A percentile compares a stretch with the other conserved stretches of the same genome.
Evolutionary conservation across 73 alveolate genomes (phyloP).

Genomic region (Stentor coeruleus): DNA sequence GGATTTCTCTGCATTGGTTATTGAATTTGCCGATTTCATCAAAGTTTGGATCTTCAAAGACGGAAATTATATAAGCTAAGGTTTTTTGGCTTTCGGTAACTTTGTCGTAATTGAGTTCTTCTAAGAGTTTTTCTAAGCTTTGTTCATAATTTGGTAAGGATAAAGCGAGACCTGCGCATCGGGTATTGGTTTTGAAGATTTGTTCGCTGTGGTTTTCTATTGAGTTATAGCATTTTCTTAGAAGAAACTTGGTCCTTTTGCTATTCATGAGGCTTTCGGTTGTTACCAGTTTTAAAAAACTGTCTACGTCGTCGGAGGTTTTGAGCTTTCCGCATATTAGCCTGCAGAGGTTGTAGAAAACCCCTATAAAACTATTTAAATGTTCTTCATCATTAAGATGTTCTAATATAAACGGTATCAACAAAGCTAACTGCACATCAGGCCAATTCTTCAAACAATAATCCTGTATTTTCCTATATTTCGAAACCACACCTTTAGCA

Average conservation of each 20-base stretch:
- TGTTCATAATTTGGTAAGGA: not conserved
- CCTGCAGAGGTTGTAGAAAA: not conserved
- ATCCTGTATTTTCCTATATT: not conserved
- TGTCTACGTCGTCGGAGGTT: not conserved
- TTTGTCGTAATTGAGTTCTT: not conserved
- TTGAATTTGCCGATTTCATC: not conserved
- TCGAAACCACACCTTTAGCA: not conserved
- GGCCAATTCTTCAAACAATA: not conserved
- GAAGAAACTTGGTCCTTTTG: not conserved
- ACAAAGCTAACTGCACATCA: no score
- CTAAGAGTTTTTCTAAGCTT: not conserved
- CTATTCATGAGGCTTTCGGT: not conserved
- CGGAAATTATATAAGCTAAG: not conserved
- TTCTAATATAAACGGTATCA: not conserved
- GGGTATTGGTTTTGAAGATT: not conserved
- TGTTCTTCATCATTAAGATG: not conserved
- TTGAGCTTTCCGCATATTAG: not conserved
- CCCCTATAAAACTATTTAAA: not conserved
- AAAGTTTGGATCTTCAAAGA: slow-evolving; percentile 9
- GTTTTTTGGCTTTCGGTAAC: not conserved
- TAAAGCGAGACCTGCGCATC: slow-evolving; percentile 12
- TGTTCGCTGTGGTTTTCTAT: not conserved
- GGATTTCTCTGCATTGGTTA: not conserved
- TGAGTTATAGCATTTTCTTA: not conserved
- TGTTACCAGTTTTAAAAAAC: not conserved